Conservation (phyloP, 768 basidiomycete species). For the Lactifluus echinatus region DNA sequence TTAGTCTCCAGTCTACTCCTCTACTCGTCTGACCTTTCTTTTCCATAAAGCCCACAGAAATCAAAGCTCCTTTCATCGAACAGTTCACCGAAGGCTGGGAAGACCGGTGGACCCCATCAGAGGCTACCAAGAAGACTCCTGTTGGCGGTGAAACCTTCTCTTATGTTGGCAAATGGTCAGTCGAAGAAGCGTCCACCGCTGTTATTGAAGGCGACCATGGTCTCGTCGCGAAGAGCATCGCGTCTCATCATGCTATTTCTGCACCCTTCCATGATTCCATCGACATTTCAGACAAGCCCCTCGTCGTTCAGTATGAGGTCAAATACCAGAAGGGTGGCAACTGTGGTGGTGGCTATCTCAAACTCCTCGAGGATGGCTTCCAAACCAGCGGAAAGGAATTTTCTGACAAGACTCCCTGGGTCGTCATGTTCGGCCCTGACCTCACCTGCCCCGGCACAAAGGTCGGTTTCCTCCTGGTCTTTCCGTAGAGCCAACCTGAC, state of each 20-base stretch:
- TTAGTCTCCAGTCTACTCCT: constrained; percentile 14
- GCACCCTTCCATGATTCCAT: constrained; percentile 75
- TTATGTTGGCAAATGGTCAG: constrained; percentile 95
- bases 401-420: constrained; percentile 89
- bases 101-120: constrained; percentile 90
- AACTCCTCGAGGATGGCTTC: constrained; percentile 90
- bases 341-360: constrained; percentile 98
- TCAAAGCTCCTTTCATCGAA: constrained; percentile 89
- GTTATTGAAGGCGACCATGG: constrained; percentile 82
- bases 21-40: not conserved
- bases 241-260: constrained; percentile 97
- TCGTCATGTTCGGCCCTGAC: constrained; percentile 97
- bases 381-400: constrained; percentile 91
- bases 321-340: constrained; percentile 99
- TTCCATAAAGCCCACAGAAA: constrained; percentile 50
- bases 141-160: constrained; percentile 94
- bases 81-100: constrained; percentile 92
- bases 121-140: constrained; percentile 96
- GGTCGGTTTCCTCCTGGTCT: constrained; percentile 33
- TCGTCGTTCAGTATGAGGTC: constrained; percentile 98
- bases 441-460: constrained; percentile 87
- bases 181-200: constrained; percentile 76
- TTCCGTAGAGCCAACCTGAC: not conserved
- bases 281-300: constrained; percentile 73
- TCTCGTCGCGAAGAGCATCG: constrained; percentile 93